Conservation (phyloP, 257 asterid species). For the Solanum commersonii region DNA sequence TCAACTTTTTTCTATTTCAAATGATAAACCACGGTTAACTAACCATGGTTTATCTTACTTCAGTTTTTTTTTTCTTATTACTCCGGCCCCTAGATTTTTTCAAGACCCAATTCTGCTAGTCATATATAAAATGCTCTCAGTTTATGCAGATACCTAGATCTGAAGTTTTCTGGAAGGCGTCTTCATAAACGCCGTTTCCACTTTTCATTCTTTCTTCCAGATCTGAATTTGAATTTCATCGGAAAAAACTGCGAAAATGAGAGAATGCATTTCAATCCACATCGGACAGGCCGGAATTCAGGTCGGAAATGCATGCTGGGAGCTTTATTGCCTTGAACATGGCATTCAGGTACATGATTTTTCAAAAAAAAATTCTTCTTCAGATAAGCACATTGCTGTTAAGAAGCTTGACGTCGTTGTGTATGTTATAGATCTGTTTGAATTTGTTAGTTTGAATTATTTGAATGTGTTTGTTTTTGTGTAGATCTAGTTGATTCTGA, state of each 20-base stretch:
- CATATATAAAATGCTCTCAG: background rate
- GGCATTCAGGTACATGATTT: conserved; percentile 10
- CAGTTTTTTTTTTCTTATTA: background rate
- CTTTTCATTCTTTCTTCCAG: background rate
- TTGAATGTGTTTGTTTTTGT: background rate
- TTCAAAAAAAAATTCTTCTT: too few species aligned
- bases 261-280: conserved; percentile 27
- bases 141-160: background rate
- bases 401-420: background rate
- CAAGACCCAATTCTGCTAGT: background rate
- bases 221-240: background rate
- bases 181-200: conserved; percentile 21
- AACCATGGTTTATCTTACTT: background rate
- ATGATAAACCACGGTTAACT: background rate
- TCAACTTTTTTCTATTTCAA: background rate
- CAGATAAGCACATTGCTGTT: background rate
- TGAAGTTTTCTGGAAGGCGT: conserved; percentile 9
- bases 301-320: conserved; percentile 26
- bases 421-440: background rate
- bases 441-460: background rate
- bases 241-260: background rate
- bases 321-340: conserved; percentile 22
- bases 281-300: conserved; percentile 24
- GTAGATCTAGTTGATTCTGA: background rate
- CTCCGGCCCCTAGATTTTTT: background rate